Percentiles rank a stretch among this genome's conserved stretches.
Conservation (phyloP, 192 early-diverging fungal genomes). For the Linnemannia elongata region DNA sequence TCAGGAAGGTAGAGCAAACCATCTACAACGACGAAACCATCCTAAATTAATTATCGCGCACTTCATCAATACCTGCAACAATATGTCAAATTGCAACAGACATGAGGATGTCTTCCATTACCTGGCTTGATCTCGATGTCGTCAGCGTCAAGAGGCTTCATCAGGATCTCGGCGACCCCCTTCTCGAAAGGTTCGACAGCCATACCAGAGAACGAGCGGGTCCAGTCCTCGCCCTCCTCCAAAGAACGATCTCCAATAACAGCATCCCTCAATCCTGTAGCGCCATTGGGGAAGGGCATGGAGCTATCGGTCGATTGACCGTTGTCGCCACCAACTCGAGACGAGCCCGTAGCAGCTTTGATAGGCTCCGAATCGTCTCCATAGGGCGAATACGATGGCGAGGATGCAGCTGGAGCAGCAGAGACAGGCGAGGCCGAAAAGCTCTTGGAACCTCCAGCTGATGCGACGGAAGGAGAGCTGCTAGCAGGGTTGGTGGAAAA, state of each 20-base stretch:
- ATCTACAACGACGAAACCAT: constrained; percentile 64
- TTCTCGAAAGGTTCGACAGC: constrained; percentile 79
- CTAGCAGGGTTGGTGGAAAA: constrained; percentile 10
- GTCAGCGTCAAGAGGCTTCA: constrained; percentile 75
- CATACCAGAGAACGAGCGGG: constrained; percentile 81
- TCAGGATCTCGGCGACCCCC: constrained; percentile 76
- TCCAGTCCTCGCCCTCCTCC: constrained; percentile 67
- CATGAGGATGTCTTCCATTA: constrained; percentile 25
- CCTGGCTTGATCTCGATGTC: constrained; percentile 96
- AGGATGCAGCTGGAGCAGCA: background rate
- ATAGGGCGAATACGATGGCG: constrained; percentile 13
- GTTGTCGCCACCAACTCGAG: constrained; percentile 27
- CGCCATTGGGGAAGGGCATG: constrained; percentile 13
- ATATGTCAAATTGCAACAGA: background rate
- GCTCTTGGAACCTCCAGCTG: background rate
- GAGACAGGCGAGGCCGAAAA: constrained; percentile 9
- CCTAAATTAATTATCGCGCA: background rate
- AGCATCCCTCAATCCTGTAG: constrained; percentile 25
- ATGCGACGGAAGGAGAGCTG: background rate
- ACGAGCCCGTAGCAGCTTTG: background rate
- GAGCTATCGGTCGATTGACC: constrained; percentile 1
- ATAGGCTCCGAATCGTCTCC: constrained; percentile 8
- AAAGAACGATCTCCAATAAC: constrained; percentile 33
- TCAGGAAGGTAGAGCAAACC: constrained; percentile 96
- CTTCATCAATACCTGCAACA: background rate